Evolutionary conservation across 192 early-diverging fungal genomes (phyloP).

Genomic region (Ambispora gerdemannii): DNA sequence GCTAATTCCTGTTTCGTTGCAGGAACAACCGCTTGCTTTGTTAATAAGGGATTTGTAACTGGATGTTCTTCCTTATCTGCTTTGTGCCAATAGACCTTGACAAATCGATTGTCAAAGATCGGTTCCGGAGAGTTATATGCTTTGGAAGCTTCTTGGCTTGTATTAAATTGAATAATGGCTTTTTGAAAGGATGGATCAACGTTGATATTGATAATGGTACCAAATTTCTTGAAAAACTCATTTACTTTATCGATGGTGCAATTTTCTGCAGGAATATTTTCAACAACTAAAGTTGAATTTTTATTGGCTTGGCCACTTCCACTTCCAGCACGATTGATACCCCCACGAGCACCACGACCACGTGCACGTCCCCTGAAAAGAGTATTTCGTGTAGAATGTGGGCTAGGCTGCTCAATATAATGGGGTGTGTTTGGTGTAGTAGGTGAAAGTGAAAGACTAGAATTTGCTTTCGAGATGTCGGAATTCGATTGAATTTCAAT

Average conservation of each 20-base stretch:
- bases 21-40: slow-evolving; percentile 31
- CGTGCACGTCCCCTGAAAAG: slow-evolving; percentile 46
- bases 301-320: slow-evolving; percentile 32
- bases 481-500: slow-evolving; percentile 2
- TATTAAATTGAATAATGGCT: slow-evolving; percentile 65
- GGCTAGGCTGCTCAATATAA: slow-evolving; percentile 28
- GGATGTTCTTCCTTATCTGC: slow-evolving; percentile 40
- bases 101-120: slow-evolving; percentile 84
- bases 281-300: slow-evolving; percentile 62
- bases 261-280: slow-evolving; percentile 71
- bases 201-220: slow-evolving; percentile 69
- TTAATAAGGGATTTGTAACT: slow-evolving; percentile 22
- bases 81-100: slow-evolving; percentile 78
- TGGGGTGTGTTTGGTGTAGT: slow-evolving; percentile 3
- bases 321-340: slow-evolving; percentile 35
- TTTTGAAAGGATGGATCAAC: slow-evolving; percentile 52
- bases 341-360: slow-evolving; percentile 44
- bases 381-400: slow-evolving; percentile 26
- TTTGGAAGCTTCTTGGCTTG: slow-evolving; percentile 58
- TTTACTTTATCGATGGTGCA: slow-evolving; percentile 69
- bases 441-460: not conserved
- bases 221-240: slow-evolving; percentile 76
- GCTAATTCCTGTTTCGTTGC: slow-evolving; percentile 33
- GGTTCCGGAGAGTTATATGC: slow-evolving; percentile 72
- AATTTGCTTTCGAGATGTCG: not conserved